A percentile compares a stretch with the other conserved stretches of the same genome.
Conservation (phyloP, 164 flowering plant species). For the Vitis cinerea region DNA sequence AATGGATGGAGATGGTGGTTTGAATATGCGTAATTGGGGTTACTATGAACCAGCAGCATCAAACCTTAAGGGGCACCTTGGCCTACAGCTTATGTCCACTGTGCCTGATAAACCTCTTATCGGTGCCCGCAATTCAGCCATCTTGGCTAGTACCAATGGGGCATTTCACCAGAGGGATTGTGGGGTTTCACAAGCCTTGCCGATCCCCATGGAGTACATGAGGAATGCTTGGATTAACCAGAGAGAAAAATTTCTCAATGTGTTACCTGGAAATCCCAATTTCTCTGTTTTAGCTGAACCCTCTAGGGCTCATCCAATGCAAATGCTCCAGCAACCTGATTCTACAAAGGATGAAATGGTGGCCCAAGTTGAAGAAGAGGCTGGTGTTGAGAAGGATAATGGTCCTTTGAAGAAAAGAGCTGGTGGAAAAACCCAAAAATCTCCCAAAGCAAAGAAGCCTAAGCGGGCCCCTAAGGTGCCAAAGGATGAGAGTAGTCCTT, state of each 20-base stretch:
- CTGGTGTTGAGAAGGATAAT: slow-evolving; percentile 5
- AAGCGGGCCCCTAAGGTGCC: slow-evolving; percentile 3
- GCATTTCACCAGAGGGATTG: slow-evolving; percentile 14
- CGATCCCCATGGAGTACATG: slow-evolving; percentile 7
- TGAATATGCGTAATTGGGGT: slow-evolving; percentile 34
- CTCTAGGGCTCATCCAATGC: slow-evolving; percentile 19
- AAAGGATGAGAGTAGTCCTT: slow-evolving; percentile 9
- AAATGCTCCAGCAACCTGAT: slow-evolving; percentile 14
- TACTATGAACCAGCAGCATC: slow-evolving; percentile 23
- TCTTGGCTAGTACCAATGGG: slow-evolving; percentile 10
- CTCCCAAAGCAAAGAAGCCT: slow-evolving; percentile 19
- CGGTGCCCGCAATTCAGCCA: slow-evolving; percentile 9
- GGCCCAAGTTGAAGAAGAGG: slow-evolving; percentile 4
- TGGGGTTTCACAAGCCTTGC: slow-evolving; percentile 2
- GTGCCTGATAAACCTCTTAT: slow-evolving; percentile 24
- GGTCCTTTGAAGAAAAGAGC: slow-evolving; percentile 12
- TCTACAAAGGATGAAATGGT: slow-evolving; percentile 8
- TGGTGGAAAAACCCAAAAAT: slow-evolving; percentile 5
- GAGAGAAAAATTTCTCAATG: slow-evolving; percentile 15
- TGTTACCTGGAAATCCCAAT: slow-evolving; percentile 14
- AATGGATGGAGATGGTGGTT: slow-evolving; percentile 25
- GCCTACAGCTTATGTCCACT: slow-evolving; percentile 24
- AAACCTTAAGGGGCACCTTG: slow-evolving; percentile 17
- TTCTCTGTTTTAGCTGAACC: slow-evolving; percentile 20
- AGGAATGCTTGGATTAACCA: slow-evolving; percentile 19